A percentile compares a stretch with the other conserved stretches of the same genome.
Evolutionary conservation across 768 basidiomycete genomes (phyloP).

Genomic region (Dentipellis fragilis): DNA sequence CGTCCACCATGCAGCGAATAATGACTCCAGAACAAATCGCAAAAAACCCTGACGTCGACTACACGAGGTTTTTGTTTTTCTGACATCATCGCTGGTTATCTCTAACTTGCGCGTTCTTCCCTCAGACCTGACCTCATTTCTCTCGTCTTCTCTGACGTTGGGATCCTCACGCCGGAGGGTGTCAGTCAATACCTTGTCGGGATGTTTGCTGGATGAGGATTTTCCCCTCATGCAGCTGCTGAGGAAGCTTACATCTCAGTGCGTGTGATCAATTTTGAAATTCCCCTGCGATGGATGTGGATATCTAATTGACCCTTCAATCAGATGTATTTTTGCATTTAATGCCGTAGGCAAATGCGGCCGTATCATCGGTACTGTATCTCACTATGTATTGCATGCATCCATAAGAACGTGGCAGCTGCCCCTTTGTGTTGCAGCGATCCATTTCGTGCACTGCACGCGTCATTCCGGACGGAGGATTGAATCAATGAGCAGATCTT

Average conservation of each 20-base stretch:
- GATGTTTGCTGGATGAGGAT: slow-evolving; percentile 69
- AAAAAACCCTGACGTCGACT: slow-evolving; percentile 85
- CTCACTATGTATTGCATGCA: slow-evolving; percentile 13
- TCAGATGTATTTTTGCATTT: not conserved
- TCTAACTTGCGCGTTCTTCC: slow-evolving; percentile 11
- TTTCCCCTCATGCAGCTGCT: not conserved
- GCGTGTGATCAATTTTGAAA: not conserved
- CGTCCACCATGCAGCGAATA: slow-evolving; percentile 22
- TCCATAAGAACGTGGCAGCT: not conserved
- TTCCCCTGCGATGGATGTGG: not conserved
- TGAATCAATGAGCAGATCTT: not conserved
- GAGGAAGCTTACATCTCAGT: not conserved
- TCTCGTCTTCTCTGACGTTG: slow-evolving; percentile 90
- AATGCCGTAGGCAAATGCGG: slow-evolving; percentile 14
- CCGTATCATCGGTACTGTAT: slow-evolving; percentile 13
- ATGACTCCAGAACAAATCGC: slow-evolving; percentile 81
- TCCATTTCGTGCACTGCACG: not conserved
- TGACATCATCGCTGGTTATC: not conserved
- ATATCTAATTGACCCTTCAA: too few relatives aligned
- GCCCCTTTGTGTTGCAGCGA: too few relatives aligned
- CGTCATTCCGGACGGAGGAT: not conserved
- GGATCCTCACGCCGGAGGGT: slow-evolving; percentile 84
- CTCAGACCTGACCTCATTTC: slow-evolving; percentile 84
- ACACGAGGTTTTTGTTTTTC: slow-evolving; percentile 58
- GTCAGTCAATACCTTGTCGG: slow-evolving; percentile 94